Evolutionary conservation across 768 basidiomycete genomes (phyloP).

Genomic region (Boletus patriciae): DNA sequence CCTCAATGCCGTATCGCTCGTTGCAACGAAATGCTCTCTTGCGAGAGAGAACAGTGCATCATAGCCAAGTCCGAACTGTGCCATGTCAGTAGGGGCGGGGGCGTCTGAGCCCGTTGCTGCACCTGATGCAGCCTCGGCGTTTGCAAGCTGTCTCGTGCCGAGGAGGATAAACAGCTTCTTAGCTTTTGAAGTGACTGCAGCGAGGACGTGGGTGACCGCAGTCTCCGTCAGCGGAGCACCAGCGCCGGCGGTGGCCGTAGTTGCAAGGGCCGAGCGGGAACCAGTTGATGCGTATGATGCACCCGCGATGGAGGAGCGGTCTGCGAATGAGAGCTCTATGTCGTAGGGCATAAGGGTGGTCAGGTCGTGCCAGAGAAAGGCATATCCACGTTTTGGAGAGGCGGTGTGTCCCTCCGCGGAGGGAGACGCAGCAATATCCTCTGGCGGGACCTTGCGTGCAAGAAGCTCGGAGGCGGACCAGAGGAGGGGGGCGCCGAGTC

Average conservation of each 20-base stretch:
- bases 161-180: conserved; percentile 78
- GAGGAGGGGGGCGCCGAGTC: conserved; percentile 79
- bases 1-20: conserved; percentile 80
- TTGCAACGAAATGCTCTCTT: conserved; percentile 82
- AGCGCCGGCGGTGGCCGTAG: conserved; percentile 32
- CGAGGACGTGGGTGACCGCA: conserved; percentile 76
- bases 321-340: conserved; percentile 67
- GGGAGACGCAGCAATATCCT: not conserved
- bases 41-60: conserved; percentile 72
- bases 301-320: conserved; percentile 61
- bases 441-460: conserved; percentile 44
- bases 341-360: conserved; percentile 85
- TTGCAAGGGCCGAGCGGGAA: conserved; percentile 24
- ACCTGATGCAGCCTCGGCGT: conserved; percentile 35
- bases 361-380: conserved; percentile 88
- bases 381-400: conserved; percentile 48
- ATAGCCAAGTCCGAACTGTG: conserved; percentile 59
- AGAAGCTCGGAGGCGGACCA: conserved; percentile 72
- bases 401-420: not conserved
- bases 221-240: conserved; percentile 65
- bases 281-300: conserved; percentile 39
- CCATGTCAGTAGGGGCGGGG: conserved; percentile 23
- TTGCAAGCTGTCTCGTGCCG: conserved; percentile 64
- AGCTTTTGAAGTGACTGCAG: conserved; percentile 84
- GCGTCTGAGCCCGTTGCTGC: conserved; percentile 7